A percentile compares a stretch with the other conserved stretches of the same genome.
These are phyloP conservation scores for Botrytis porri DNA, from an alignment of 2,329 filamentous ascomycete species.

Conservation along the genomic window DNA sequence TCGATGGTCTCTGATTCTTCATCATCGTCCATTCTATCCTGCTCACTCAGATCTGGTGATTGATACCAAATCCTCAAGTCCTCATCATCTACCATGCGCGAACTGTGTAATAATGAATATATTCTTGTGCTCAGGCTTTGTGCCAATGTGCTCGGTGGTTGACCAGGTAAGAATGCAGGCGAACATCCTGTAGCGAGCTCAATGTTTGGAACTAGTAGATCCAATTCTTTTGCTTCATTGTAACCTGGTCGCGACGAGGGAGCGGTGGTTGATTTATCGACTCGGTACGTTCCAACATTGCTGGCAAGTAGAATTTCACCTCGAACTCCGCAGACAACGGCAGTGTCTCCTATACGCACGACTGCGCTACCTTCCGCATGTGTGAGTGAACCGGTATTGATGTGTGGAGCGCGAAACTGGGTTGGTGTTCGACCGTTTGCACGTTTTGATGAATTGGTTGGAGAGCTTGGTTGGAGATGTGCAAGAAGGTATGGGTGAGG, in stretches of 20 bases:
- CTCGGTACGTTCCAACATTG: slow-evolving; percentile 67
- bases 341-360: slow-evolving; percentile 83
- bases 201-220: slow-evolving; percentile 87
- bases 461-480: slow-evolving; percentile 65
- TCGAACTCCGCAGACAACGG: slow-evolving; percentile 89
- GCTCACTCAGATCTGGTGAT: slow-evolving; percentile 46
- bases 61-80: slow-evolving; percentile 73
- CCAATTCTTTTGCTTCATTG: slow-evolving; percentile 54
- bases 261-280: slow-evolving; percentile 39
- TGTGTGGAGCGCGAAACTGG: slow-evolving; percentile 67
- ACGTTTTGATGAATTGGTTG: slow-evolving; percentile 58
- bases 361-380: slow-evolving; percentile 90
- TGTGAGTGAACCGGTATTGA: slow-evolving; percentile 80
- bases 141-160: slow-evolving; percentile 73
- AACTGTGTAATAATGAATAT: slow-evolving; percentile 70
- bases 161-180: slow-evolving; percentile 79
- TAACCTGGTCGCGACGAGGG: slow-evolving; percentile 39
- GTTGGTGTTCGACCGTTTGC: slow-evolving; percentile 76
- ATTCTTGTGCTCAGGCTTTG: slow-evolving; percentile 80
- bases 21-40: slow-evolving; percentile 44
- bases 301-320: slow-evolving; percentile 76
- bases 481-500: slow-evolving; percentile 87
- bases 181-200: slow-evolving; percentile 89
- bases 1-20: slow-evolving; percentile 35
- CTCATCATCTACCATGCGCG: slow-evolving; percentile 60